Conservation (phyloP, 371 early-diverging fungal species). For the Mucor lusitanicus region DNA sequence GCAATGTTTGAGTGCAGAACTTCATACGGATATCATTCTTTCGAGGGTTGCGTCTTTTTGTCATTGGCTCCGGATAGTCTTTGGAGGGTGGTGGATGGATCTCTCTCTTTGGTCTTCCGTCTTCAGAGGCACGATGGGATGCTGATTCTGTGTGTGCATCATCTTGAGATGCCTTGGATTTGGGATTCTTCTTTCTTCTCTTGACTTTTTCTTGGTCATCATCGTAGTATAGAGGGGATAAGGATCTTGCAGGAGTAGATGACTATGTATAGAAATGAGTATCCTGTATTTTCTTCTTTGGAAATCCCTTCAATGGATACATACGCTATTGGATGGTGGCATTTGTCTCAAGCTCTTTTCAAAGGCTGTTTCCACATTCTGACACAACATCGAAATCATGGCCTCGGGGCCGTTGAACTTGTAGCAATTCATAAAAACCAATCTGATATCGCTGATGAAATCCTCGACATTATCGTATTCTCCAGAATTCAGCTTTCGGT, state of each 20-base stretch:
- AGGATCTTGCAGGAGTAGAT: constrained; percentile 13
- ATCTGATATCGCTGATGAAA: constrained; percentile 76
- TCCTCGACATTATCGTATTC: constrained; percentile 69
- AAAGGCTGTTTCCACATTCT: constrained; percentile 75
- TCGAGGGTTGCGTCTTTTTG: constrained; percentile 47
- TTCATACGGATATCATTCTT: constrained; percentile 70
- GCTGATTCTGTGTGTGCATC: constrained; percentile 6
- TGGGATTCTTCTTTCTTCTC: constrained; percentile 12
- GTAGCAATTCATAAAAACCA: constrained; percentile 88
- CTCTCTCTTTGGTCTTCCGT: constrained; percentile 70
- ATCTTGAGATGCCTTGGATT: constrained; percentile 18
- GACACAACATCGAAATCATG: constrained; percentile 74
- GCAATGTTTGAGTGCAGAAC: constrained; percentile 69
- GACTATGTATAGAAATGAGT: not conserved
- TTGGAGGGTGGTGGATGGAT: constrained; percentile 70
- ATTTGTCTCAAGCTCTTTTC: constrained; percentile 69
- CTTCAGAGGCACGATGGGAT: constrained; percentile 42
- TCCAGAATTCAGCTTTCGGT: constrained; percentile 76
- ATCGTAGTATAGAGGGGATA: constrained; percentile 22
- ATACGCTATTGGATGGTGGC: constrained; percentile 55
- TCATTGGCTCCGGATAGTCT: constrained; percentile 48
- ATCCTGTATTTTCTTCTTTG: not conserved
- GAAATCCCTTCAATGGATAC: not conserved
- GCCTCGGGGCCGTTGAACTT: constrained; percentile 88
- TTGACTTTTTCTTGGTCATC: constrained; percentile 20